Base-by-base conservation (phyloP, 1,139 yeast species). In the Kluyveromyces sp. region DNA sequence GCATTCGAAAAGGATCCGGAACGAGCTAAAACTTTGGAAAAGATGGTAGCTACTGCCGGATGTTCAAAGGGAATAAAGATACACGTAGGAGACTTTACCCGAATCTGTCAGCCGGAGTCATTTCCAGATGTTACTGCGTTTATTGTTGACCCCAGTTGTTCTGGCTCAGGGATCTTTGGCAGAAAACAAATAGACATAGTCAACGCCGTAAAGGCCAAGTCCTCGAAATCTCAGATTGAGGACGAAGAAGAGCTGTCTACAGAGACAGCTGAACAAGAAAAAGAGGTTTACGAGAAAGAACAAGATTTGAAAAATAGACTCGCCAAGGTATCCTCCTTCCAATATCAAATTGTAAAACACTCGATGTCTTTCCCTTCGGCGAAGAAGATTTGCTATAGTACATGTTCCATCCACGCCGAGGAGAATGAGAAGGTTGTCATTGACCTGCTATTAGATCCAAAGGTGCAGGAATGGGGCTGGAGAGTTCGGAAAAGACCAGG, bases 121-220 rank as follows among this genome's bases (percentile, higher is more conserved):
- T 84, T 73, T 49, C 66, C 73, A 0, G 70, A 75, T 19, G 85
- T 87, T 3, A 80, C 87, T 0, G 96, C 95, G 0, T 67, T 92
- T 39, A 73, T 94, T 4, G 94, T 94, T 2, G 99, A 92, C 63
- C 99, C 99, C 0, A 87, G 96, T 3, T 92, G 99, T 62, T 86
- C 96, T 29, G 99, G 99, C 0, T 84, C 95, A 40, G 99, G 99
- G 3, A 92, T 92, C 40, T 92, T 89, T 66, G 96, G 96, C 9
- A 71, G 96, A 28, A 56, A 60, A 41, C 56, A 56, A 36, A 52
- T 58, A 4, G 63, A 58, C 39, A 50, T 55, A 8, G 50, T 55
- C 12, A 61, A 60, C 36, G 51, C 51, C 26, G 54, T 53, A 20
- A 59, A 54, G 34, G 12, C 17, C 15, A 18, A 18, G 19, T 32